Base-by-base conservation (phyloP, 106 monocot genomes). In the Cymbidium sinense region DNA sequence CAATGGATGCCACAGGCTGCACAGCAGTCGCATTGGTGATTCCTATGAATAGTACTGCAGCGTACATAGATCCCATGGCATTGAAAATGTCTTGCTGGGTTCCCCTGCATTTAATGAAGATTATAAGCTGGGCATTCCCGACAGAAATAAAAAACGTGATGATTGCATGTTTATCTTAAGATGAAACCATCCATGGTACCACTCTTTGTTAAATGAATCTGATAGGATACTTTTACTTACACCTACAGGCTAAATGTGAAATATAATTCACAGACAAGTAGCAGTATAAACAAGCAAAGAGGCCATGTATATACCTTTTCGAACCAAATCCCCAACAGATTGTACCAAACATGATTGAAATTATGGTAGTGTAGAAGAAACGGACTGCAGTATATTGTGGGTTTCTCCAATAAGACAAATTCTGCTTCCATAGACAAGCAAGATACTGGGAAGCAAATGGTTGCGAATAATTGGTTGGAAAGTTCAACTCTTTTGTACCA, bases 31-130 rank as follows among this genome's bases (percentile, higher is more conserved):
- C 95, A 85, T 99, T 99, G 20, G 99, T 99, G 71, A 99, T 99
- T 47, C 99, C 99, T 76, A 99, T 79, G 73, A 99, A 95, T 0
- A 99, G 81, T n/a, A 95, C 95, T 43, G 99, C 99, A 78, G 99
- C 93, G 78, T 99, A 99, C 95, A 99, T 95, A 75, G 95, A 87
- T 77, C 99, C 99, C 99, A 99, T 99, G 30, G 99, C 89, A 84
- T 99, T 99, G 21, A 95, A 85, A 34, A 99, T 89, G 80, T 93
- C 99, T 79, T 90, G 92, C 73, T 99, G 99, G 9, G 92, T 90
- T 35, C 84, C 82, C 84, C 99, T 99, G 88, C 43, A 69, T 17
- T 43, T 76, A 21, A 5, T 1, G 75, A 80, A 70, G 0, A 51
- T 75, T 27, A 80, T 71, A 33, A 20, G 71, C 15, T 54, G 37